Conservation (phyloP, 2,329 filamentous ascomycete genomes). For the Chalara sp. region DNA sequence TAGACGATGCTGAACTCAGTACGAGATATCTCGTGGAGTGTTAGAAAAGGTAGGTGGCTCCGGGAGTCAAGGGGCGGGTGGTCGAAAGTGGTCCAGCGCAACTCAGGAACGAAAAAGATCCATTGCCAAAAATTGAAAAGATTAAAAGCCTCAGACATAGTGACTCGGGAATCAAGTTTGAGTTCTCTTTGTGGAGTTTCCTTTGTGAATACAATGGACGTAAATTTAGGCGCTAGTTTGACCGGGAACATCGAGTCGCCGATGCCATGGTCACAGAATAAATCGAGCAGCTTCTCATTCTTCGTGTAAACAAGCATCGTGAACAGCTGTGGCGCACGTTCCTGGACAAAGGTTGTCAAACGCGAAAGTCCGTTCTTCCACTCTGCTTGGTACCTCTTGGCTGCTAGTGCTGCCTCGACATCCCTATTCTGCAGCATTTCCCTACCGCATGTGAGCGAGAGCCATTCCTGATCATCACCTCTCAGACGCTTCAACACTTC, state of each 20-base stretch:
- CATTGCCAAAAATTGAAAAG: background rate
- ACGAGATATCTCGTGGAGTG: background rate
- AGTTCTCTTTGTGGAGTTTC: background rate
- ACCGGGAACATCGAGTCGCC: slow-evolving; percentile 1
- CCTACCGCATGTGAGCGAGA: background rate
- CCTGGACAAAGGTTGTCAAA: background rate
- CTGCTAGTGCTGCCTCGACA: background rate
- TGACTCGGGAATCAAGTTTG: background rate
- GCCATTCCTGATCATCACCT: background rate
- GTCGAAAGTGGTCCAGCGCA: background rate
- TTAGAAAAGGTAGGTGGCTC: slow-evolving; percentile 1
- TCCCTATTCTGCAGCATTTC: background rate
- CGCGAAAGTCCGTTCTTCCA: background rate
- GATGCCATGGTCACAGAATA: slow-evolving; percentile 1
- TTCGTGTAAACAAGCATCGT: slow-evolving; percentile 1
- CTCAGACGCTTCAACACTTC: background rate
- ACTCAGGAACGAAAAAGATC: background rate
- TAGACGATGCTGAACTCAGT: slow-evolving; percentile 4
- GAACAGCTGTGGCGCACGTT: background rate
- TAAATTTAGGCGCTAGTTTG: background rate
- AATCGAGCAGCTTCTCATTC: background rate
- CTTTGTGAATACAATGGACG: slow-evolving; percentile 1
- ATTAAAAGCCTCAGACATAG: background rate
- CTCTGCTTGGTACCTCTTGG: background rate
- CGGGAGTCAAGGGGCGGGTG: background rate